Evolutionary conservation across 345 rosid genomes (phyloP).

Genomic region (Citrus sinensis): DNA sequence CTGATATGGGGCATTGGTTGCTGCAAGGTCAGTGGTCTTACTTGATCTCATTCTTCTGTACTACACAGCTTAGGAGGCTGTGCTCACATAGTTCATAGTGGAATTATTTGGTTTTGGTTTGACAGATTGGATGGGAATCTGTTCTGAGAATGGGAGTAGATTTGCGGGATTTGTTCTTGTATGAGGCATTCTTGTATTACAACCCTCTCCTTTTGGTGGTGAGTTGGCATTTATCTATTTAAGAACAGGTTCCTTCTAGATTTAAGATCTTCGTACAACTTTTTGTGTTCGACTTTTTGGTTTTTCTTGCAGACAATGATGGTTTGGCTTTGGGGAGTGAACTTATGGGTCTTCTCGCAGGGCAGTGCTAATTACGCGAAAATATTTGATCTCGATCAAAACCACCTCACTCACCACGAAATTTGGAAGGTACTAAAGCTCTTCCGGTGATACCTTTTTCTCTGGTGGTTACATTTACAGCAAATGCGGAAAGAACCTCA

Average conservation of each 20-base stretch:
- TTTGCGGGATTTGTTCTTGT: slow-evolving; percentile 74
- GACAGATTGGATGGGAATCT: slow-evolving; percentile 93
- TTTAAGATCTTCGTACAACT: not conserved
- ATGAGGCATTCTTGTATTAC: slow-evolving; percentile 90
- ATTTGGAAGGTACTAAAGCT: slow-evolving; percentile 77
- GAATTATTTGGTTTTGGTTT: not conserved
- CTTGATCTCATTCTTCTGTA: no score
- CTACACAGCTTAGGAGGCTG: not conserved
- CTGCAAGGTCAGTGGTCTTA: slow-evolving; percentile 65
- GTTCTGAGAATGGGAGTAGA: slow-evolving; percentile 94
- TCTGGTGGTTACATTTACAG: not conserved
- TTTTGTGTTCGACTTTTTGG: not conserved
- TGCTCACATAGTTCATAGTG: not conserved
- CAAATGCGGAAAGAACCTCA: not conserved
- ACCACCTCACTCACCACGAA: slow-evolving; percentile 83
- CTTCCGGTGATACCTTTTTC: not conserved
- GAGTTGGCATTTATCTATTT: slow-evolving; percentile 20
- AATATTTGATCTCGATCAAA: slow-evolving; percentile 75
- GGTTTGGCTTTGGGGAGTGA: slow-evolving; percentile 99
- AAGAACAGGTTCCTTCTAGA: not conserved
- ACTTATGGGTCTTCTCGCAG: slow-evolving; percentile 83
- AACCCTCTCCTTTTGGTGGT: slow-evolving; percentile 98
- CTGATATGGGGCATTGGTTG: slow-evolving; percentile 82
- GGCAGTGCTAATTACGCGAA: slow-evolving; percentile 70
- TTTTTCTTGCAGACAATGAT: slow-evolving; percentile 62